Conservation (phyloP, 768 basidiomycete species). For the Phlebiopsis gigantea region DNA sequence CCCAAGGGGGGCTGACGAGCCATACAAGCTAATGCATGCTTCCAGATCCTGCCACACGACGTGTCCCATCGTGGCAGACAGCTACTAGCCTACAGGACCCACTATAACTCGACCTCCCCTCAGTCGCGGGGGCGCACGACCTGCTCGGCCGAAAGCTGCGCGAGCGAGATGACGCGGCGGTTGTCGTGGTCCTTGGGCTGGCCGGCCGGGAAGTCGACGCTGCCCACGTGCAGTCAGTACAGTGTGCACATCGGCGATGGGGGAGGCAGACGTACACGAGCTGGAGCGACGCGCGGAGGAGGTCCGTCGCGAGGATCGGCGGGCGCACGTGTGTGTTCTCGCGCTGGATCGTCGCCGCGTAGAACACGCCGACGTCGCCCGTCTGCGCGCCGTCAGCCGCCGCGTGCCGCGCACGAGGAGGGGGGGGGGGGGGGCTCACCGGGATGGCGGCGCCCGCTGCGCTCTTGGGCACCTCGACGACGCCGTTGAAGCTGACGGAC, state of each 20-base stretch:
- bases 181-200: too few species aligned
- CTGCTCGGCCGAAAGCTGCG: too few species aligned
- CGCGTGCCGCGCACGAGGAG: too few species aligned
- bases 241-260: neutral
- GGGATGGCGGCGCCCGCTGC: neutral
- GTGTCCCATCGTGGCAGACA: too few species aligned
- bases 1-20: too few species aligned
- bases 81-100: too few species aligned
- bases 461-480: conserved; percentile 8
- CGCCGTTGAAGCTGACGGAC: conserved; percentile 6
- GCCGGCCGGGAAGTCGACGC: neutral
- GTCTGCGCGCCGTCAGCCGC: conserved; percentile 4
- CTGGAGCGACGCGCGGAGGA: conserved; percentile 21
- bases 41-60: too few species aligned
- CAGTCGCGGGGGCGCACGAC: too few species aligned
- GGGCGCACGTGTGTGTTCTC: too few species aligned
- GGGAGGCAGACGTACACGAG: conserved; percentile 16
- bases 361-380: conserved; percentile 21
- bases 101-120: too few species aligned
- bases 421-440: neutral
- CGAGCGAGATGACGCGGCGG: too few species aligned
- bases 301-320: conserved; percentile 10
- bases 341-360: conserved; percentile 15
- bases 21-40: too few species aligned
- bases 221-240: neutral